Base-by-base conservation (phyloP, 2,329 filamentous ascomycete species). In the Graphilbum ipis-grandicollis region DNA sequence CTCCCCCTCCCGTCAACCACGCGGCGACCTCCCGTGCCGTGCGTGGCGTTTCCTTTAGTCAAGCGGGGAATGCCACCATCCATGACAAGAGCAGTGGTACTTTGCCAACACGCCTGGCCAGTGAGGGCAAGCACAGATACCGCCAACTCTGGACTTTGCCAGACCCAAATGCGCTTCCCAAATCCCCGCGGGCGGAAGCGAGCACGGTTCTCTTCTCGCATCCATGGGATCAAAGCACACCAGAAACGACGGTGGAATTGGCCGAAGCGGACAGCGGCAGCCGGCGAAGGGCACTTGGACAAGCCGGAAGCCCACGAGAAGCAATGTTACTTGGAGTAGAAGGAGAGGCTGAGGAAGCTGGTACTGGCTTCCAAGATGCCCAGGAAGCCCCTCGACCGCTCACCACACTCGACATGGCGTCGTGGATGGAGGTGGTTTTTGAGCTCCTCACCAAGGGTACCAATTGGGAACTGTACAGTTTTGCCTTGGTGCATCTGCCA, bases 381-480 rank as follows among this genome's bases (percentile, higher is more conserved):
- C 9, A 12, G 3, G 31, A 33, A n/a, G 19, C 13, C 21, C 8
- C 7, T 29, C 19, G 5, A 29, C 6, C 4, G 28, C 14, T 32
- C 3, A 19, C 36, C 66, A 37, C 32, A 8, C 57, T 84, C 37
- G 67, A 73, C 37, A 65, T 79, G 33, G 64, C 66, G 13, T 56
- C 66, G 30, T 93, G 84, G 80, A 64, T 93, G n/a, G 79, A 86
- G 43, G 66, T 75, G 10, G 64, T 92, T 28, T 69, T 83, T 19
- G 65, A 66, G n/a, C 59, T 90, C n/a, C 59, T 93, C 31, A 73
- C 79, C 44, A 68, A 75, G 38, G 79, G 78, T 30, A 71, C 73
- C 34, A 78, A 90, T 43, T 96, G 88, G 86, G 85, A 96, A 52
- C 63, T 93, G 2, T 93, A 93, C 61, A 88, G 83, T 55, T 94